phyloP scores from a whole-genome alignment of 225 moss, liverwort and hornwort species.

The Polytrichum formosum region DNA sequence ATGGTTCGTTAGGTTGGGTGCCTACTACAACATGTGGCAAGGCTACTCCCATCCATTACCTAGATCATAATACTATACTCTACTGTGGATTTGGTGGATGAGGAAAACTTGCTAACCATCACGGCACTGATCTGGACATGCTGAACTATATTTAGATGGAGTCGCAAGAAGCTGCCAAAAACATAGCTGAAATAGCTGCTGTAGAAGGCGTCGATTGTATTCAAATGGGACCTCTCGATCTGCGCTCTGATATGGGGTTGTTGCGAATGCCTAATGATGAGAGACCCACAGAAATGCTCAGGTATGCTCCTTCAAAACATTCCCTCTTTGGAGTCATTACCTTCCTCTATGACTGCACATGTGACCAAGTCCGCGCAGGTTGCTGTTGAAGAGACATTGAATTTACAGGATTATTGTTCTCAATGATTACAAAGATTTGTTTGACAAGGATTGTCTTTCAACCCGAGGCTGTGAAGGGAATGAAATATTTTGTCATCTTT shows the following conservation, averaged over 20 bases:
- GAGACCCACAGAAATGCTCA: constrained; percentile 39
- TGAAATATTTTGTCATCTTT: constrained; percentile 6
- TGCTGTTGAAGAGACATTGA: too few species aligned
- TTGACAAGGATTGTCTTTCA: too few species aligned
- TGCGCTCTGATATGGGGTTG: constrained; percentile 72
- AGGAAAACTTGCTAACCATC: too few species aligned
- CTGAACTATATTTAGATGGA: constrained; percentile 47
- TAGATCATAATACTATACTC: too few species aligned
- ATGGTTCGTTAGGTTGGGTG: too few species aligned
- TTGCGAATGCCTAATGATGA: constrained; percentile 35
- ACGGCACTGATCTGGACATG: neutral
- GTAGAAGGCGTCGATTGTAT: constrained; percentile 85
- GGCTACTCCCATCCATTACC: too few species aligned
- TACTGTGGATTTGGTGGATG: too few species aligned
- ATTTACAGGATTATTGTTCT: too few species aligned
- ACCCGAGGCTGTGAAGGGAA: too few species aligned
- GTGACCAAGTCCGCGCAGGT: too few species aligned
- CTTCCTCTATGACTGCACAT: neutral
- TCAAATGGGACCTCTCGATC: constrained; percentile 77
- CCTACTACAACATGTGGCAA: too few species aligned
- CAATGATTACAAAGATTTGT: too few species aligned
- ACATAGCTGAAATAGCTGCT: constrained; percentile 57
- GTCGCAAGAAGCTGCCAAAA: constrained; percentile 50
- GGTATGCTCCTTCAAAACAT: constrained; percentile 16
- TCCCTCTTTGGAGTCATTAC: neutral